phyloP scores from a whole-genome alignment of 2,329 filamentous ascomycete genomes.

The Aspergillus transmontanensis region DNA sequence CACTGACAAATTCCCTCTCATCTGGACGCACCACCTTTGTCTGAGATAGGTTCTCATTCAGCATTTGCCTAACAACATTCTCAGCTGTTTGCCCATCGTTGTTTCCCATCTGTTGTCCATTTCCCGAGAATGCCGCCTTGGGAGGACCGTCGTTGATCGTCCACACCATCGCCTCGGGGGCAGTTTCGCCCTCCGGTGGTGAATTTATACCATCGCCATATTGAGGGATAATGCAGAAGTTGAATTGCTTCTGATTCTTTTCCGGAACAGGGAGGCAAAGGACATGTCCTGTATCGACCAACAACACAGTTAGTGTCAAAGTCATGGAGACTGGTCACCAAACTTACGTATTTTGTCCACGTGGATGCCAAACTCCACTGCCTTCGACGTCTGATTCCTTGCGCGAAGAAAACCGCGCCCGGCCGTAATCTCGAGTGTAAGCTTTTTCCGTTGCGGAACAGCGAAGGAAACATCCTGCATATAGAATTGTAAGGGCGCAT shows the following conservation, averaged over 20 bases:
- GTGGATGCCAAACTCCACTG: conserved; percentile 56
- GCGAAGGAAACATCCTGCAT: conserved; percentile 62
- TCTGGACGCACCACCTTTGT: conserved; percentile 56
- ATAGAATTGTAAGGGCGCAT: conserved; percentile 45
- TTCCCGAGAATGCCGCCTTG: conserved; percentile 47
- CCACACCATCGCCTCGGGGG: conserved; percentile 61
- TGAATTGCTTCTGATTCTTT: conserved; percentile 64
- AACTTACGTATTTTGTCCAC: conserved; percentile 53
- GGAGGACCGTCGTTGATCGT: conserved; percentile 58
- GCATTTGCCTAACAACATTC: conserved; percentile 43
- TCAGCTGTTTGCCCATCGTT: conserved; percentile 51
- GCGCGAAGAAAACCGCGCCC: conserved; percentile 48
- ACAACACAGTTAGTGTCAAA: neutral
- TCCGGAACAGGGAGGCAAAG: conserved; percentile 66
- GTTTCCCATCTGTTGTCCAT: conserved; percentile 47
- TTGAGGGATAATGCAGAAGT: conserved; percentile 62
- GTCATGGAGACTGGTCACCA: neutral
- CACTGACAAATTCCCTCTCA: conserved; percentile 61
- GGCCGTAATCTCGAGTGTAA: conserved; percentile 59
- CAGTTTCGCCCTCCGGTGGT: conserved; percentile 43
- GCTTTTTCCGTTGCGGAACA: conserved; percentile 65
- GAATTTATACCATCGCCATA: conserved; percentile 53
- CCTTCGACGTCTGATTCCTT: conserved; percentile 52
- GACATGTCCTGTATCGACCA: conserved; percentile 51
- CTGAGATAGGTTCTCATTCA: conserved; percentile 53